A percentile compares a stretch with the other conserved stretches of the same genome.
Conservation (phyloP, 805 yeast species). For the Kazachstania viticola region DNA sequence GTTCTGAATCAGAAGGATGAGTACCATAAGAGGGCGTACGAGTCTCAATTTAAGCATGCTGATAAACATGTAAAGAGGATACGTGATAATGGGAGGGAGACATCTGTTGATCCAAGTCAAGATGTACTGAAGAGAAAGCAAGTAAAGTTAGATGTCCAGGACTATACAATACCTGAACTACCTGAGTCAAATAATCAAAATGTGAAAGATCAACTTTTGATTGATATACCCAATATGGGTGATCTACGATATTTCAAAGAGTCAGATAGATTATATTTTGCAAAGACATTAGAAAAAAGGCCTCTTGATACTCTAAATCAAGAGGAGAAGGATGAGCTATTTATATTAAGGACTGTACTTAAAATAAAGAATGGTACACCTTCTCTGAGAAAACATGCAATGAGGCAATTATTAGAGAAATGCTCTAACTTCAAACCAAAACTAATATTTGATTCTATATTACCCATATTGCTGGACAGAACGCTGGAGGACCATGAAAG, state of each 20-base stretch:
- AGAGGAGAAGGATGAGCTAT: slow-evolving; percentile 48
- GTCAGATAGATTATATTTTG: slow-evolving; percentile 62
- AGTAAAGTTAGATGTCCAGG: slow-evolving; percentile 26
- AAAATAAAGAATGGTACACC: slow-evolving; percentile 73
- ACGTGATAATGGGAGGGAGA: not conserved
- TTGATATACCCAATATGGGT: slow-evolving; percentile 51
- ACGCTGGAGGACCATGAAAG: slow-evolving; percentile 71
- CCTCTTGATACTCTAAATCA: slow-evolving; percentile 28
- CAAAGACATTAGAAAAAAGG: slow-evolving; percentile 36
- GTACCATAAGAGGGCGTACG: slow-evolving; percentile 35
- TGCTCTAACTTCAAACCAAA: slow-evolving; percentile 61
- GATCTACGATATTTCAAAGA: slow-evolving; percentile 61
- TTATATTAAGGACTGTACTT: slow-evolving; percentile 51
- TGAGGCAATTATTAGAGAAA: slow-evolving; percentile 53
- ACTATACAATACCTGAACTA: slow-evolving; percentile 45
- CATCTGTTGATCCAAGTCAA: slow-evolving; percentile 13
- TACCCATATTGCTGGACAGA: slow-evolving; percentile 67
- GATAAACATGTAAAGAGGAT: not conserved
- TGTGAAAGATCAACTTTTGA: slow-evolving; percentile 31
- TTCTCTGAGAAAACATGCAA: slow-evolving; percentile 50
- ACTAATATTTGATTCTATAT: slow-evolving; percentile 51
- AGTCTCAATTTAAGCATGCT: slow-evolving; percentile 22
- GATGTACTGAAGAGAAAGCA: slow-evolving; percentile 14
- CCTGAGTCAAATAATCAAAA: slow-evolving; percentile 20
- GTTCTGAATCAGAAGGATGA: slow-evolving; percentile 32